Percentiles rank a stretch among this genome's conserved stretches.
Conservation (phyloP, 306 rosid genomes). For the Myrica gale region DNA sequence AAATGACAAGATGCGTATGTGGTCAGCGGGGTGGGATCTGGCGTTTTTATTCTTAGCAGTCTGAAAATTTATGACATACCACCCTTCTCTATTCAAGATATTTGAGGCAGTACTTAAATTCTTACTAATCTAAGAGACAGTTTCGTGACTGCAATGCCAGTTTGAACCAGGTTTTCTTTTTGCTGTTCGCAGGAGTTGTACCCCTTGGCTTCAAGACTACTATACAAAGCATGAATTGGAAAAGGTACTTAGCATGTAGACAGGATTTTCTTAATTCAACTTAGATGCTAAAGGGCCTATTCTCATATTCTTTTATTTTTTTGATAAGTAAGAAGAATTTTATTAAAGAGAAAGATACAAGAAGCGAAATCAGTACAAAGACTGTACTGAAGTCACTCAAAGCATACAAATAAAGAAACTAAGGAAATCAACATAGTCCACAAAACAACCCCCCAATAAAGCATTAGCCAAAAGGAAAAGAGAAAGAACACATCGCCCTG, state of each 20-base stretch:
- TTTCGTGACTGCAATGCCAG: neutral
- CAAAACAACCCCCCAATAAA: no score
- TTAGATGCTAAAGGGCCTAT: neutral
- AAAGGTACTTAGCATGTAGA: conserved; percentile 1
- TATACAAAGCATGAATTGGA: neutral
- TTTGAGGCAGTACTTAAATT: neutral
- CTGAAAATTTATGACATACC: neutral
- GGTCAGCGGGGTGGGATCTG: neutral
- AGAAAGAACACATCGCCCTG: no score
- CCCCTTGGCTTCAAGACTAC: neutral
- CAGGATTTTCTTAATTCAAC: neutral
- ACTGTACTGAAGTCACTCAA: no score
- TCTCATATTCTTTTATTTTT: neutral
- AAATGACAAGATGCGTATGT: neutral
- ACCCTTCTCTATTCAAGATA: neutral
- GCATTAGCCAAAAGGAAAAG: no score
- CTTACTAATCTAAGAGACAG: neutral
- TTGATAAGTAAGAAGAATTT: no score
- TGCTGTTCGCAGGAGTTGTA: neutral
- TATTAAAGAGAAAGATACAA: no score
- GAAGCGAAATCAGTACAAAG: no score
- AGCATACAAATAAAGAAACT: no score
- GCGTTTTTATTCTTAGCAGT: neutral
- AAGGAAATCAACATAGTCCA: no score
- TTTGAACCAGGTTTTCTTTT: neutral